A percentile compares a stretch with the other conserved stretches of the same genome.
Evolutionary conservation across 768 basidiomycete genomes (phyloP).

Genomic region (Kwoniella europaea): DNA sequence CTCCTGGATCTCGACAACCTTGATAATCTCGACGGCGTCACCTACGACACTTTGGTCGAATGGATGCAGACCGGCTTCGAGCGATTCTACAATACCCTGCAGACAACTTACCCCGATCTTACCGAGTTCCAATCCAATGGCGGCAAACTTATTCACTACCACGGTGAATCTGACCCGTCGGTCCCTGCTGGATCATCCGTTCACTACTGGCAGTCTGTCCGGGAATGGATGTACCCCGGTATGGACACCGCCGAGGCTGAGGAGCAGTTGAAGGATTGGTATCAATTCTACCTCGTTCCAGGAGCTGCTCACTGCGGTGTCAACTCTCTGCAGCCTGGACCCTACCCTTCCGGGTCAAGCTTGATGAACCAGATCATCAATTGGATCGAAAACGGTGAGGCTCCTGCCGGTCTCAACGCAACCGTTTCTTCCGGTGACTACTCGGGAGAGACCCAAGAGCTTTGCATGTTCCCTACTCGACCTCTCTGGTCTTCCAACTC

Average conservation of each 20-base stretch:
- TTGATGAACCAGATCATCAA: slow-evolving; percentile 37
- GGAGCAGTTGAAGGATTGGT: slow-evolving; percentile 16
- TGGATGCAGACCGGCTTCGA: slow-evolving; percentile 18
- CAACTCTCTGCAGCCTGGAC: slow-evolving; percentile 17
- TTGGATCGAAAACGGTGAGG: slow-evolving; percentile 58
- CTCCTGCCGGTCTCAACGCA: slow-evolving; percentile 35
- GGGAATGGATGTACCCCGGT: slow-evolving; percentile 19
- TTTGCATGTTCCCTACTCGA: slow-evolving; percentile 3
- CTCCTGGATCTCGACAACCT: slow-evolving; percentile 15
- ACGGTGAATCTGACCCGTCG: slow-evolving; percentile 24
- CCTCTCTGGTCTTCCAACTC: slow-evolving; percentile 7
- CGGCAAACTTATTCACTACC: slow-evolving; percentile 30
- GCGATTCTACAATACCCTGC: slow-evolving; percentile 11
- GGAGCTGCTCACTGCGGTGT: slow-evolving; percentile 26
- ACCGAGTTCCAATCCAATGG: slow-evolving; percentile 17
- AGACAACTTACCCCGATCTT: slow-evolving; percentile 26
- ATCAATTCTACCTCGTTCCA: slow-evolving; percentile 27
- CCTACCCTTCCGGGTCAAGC: slow-evolving; percentile 8
- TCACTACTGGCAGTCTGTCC: slow-evolving; percentile 18
- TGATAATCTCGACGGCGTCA: slow-evolving; percentile 6
- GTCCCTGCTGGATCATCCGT: slow-evolving; percentile 19
- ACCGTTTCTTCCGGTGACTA: slow-evolving; percentile 7
- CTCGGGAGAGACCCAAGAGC: slow-evolving; percentile 2
- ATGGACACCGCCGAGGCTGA: slow-evolving; percentile 4
- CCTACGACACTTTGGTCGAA: slow-evolving; percentile 19